Evolutionary conservation across 176 grass and related monocot species (phyloP), one percentile per base, ranked within the genome.

Genomic region (Saccharum spontaneum): DNA sequence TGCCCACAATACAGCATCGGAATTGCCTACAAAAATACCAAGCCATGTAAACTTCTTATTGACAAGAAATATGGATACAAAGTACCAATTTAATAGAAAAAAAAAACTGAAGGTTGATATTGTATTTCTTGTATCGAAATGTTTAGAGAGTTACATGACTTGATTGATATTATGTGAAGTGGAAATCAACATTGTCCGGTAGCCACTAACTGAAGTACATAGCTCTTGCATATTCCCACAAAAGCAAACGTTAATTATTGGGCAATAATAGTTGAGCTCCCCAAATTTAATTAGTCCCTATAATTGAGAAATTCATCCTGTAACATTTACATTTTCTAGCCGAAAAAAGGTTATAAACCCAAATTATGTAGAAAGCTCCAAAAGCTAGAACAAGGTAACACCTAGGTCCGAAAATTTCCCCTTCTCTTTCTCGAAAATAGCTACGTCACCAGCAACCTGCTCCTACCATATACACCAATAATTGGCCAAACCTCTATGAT

Each of bases 1-100:
- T 94, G 89, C 57, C 93, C 85, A 1, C 93, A 98, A 76, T 94
- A 98, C 24, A 98, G 79, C 87, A 95, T 92, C n/a, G 90, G 83
- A 78, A 93, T 83, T 59, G 83, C 89, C 96, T 98, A 66, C 83
- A 95, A 72, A 83, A 87, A 37, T n/a, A 38, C 31, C 16, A 41
- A 83, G 34, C 8, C 14, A 75, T 61, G 10, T 60, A 34, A 77
- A 57, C 22, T n/a, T 71, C n/a, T 63, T 69, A 79, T 11, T 79
- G 49, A 79, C 16, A 10, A 50, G 22, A 46, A 89, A 20, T 41
- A 64, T 31, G 20, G 9, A 26, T 22, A 57, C 2, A 76, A 37
- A 82, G 74, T 38, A 13, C 28, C 11, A 36, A 61, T 13, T 37
- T 36, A 22, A 43, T 7, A 57, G 73, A 8, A 59, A 48, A 84